Evolutionary conservation across 768 basidiomycete genomes (phyloP).

Genomic region (Boletus pseudopeckii): DNA sequence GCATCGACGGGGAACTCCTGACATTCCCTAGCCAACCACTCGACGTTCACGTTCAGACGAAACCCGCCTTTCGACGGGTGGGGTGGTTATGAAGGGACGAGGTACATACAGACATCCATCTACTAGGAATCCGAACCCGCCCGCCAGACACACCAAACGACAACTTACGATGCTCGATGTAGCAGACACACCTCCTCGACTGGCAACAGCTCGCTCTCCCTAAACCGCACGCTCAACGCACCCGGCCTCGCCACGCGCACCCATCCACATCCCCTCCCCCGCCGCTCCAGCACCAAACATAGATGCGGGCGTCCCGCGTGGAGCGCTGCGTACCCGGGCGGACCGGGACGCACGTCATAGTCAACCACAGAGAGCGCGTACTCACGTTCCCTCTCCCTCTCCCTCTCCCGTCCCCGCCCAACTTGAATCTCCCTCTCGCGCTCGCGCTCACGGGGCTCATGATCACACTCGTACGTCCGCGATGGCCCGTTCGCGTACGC

Average conservation of each 20-base stretch:
- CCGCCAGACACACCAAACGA: too few relatives aligned
- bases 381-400: conserved; percentile 11
- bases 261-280: conserved; percentile 14
- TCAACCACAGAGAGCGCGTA: conserved; percentile 23
- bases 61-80: too few relatives aligned
- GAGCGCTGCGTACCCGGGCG: conserved; percentile 18
- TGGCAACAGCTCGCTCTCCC: conserved; percentile 21
- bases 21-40: too few relatives aligned
- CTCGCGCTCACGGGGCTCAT: conserved; percentile 5
- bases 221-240: conserved; percentile 20
- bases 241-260: conserved; percentile 21
- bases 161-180: conserved; percentile 11
- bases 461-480: conserved; percentile 4
- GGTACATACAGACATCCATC: too few relatives aligned
- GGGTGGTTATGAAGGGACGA: too few relatives aligned
- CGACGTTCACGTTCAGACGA: too few relatives aligned
- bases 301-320: conserved; percentile 16
- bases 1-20: too few relatives aligned
- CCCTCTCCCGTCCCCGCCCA: neutral
- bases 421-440: neutral
- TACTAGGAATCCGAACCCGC: too few relatives aligned
- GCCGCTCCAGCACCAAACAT: conserved; percentile 23
- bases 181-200: conserved; percentile 22
- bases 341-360: conserved; percentile 22
- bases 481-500: neutral